These are phyloP conservation scores for Kalanchoe fedtschenkoi DNA, from an alignment of 164 flowering plant genomes.

Conservation along the genomic window DNA sequence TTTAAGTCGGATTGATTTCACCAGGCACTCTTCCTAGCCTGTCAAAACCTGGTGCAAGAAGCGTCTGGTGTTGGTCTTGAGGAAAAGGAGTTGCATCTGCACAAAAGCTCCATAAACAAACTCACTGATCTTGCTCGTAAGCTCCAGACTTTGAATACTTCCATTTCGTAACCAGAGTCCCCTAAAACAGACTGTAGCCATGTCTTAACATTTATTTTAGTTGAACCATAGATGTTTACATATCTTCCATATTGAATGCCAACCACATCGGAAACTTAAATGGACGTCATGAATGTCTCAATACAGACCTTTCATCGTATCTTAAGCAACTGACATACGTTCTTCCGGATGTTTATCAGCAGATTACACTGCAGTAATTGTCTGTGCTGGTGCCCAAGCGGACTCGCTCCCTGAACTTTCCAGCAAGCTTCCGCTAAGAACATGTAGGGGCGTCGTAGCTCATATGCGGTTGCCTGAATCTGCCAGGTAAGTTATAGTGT, in stretches of 20 bases:
- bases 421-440: slow-evolving; percentile 76
- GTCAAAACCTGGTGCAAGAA: slow-evolving; percentile 42
- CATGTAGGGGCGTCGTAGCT: slow-evolving; percentile 80
- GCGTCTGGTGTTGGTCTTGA: slow-evolving; percentile 21
- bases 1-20: slow-evolving; percentile 7
- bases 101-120: slow-evolving; percentile 33
- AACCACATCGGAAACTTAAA: not conserved
- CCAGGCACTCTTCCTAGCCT: slow-evolving; percentile 77
- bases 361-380: slow-evolving; percentile 60
- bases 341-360: slow-evolving; percentile 24
- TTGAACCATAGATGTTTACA: too few species aligned
- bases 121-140: slow-evolving; percentile 63
- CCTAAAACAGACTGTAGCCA: too few species aligned
- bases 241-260: too few species aligned
- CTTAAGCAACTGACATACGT: not conserved
- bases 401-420: slow-evolving; percentile 67
- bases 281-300: not conserved
- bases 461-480: slow-evolving; percentile 45
- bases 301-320: not conserved
- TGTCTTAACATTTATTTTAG: too few species aligned
- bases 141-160: not conserved
- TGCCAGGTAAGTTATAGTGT: slow-evolving; percentile 23
- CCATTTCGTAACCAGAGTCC: not conserved
- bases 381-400: slow-evolving; percentile 77
- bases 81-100: slow-evolving; percentile 35